These are phyloP conservation scores for Rhizophora mangle DNA, from an alignment of 345 rosid species.

Conservation along the genomic window DNA sequence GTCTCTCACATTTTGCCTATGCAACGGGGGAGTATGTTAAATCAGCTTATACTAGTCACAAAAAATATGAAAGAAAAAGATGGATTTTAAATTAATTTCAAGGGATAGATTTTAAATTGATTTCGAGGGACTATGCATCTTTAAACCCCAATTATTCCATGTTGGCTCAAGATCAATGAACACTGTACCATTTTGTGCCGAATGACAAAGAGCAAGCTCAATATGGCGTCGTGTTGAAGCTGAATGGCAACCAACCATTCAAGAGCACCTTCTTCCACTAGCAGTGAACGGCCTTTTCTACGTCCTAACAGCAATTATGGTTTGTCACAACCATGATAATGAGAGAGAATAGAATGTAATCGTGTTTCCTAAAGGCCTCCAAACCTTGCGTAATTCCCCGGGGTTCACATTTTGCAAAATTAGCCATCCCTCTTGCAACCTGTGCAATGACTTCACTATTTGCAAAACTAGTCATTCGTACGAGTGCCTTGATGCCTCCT, in stretches of 20 bases:
- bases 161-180: neutral
- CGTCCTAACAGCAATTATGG: conserved; percentile 51
- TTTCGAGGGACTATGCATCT: neutral
- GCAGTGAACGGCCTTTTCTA: conserved; percentile 72
- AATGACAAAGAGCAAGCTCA: conserved; percentile 91
- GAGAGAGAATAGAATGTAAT: neutral
- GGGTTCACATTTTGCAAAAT: conserved; percentile 94
- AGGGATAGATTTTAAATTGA: too few species aligned
- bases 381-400: conserved; percentile 75
- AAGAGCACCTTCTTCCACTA: conserved; percentile 73
- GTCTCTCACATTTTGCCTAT: conserved; percentile 66
- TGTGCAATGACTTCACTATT: conserved; percentile 74
- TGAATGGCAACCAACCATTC: conserved; percentile 68
- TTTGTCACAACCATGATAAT: conserved; percentile 5
- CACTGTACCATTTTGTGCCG: conserved; percentile 79
- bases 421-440: conserved; percentile 94
- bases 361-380: conserved; percentile 9
- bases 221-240: conserved; percentile 71
- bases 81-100: neutral
- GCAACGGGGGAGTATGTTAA: conserved; percentile 19
- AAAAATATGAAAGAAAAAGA: neutral
- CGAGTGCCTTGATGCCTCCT: conserved; percentile 74
- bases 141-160: neutral
- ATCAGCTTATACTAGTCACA: neutral
- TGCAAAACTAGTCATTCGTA: conserved; percentile 60